Conservation (phyloP, 129 eudicot genomes). For the Smallanthus sonchifolius region DNA sequence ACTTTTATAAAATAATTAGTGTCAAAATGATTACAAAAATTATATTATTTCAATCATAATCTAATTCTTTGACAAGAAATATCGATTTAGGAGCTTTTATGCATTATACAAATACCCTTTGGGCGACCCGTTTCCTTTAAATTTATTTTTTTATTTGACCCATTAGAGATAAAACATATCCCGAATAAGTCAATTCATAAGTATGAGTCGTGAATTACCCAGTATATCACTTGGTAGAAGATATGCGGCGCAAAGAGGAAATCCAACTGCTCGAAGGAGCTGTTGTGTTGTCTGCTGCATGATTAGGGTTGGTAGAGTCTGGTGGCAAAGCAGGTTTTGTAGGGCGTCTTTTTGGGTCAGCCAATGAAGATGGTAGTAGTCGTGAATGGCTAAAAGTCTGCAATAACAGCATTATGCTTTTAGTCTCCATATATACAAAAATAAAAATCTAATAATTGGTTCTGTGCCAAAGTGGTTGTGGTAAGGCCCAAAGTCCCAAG, state of each 20-base stretch:
- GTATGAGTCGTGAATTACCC: conserved; percentile 6
- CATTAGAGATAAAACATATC: background rate
- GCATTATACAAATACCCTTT: background rate
- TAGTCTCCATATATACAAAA: background rate
- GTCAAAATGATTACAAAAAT: background rate
- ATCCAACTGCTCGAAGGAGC: conserved; percentile 90
- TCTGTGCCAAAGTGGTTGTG: no score
- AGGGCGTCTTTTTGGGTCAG: conserved; percentile 45
- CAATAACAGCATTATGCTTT: conserved; percentile 11
- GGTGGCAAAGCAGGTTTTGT: conserved; percentile 53
- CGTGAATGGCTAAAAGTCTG: conserved; percentile 40
- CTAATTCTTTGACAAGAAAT: background rate
- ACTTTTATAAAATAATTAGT: background rate
- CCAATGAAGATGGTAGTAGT: conserved; percentile 50
- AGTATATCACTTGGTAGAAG: conserved; percentile 69
- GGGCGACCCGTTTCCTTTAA: background rate
- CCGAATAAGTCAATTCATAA: background rate
- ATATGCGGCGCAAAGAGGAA: conserved; percentile 75
- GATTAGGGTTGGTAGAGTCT: conserved; percentile 48
- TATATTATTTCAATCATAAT: background rate
- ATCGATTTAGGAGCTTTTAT: background rate
- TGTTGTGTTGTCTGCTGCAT: conserved; percentile 33
- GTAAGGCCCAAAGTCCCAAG: no score
- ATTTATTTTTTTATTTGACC: background rate
- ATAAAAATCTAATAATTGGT: background rate